Conservation (phyloP, 1,139 yeast genomes). For the Diutina neorugosa region DNA sequence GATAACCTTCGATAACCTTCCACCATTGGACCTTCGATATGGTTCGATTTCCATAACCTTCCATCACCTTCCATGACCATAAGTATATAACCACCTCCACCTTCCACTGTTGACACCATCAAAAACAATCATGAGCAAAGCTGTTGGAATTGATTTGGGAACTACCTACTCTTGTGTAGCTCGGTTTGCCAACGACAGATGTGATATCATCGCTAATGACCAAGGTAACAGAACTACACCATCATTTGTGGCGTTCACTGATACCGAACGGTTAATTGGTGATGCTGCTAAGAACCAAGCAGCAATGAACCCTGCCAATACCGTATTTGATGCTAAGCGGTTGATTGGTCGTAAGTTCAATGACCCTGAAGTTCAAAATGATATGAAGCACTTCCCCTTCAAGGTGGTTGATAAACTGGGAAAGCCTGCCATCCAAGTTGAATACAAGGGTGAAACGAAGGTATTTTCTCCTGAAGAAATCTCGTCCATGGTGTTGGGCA, state of each 20-base stretch:
- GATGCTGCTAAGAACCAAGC: slow-evolving; percentile 95
- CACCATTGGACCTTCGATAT: background rate
- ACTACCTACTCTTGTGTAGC: slow-evolving; percentile 37
- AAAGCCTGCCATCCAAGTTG: slow-evolving; percentile 72
- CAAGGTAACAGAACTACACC: slow-evolving; percentile 96
- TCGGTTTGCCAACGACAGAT: slow-evolving; percentile 78
- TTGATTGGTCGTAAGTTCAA: slow-evolving; percentile 69
- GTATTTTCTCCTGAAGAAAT: slow-evolving; percentile 81
- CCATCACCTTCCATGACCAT: background rate
- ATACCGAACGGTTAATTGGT: slow-evolving; percentile 81
- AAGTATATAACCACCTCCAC: background rate
- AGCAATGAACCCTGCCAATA: slow-evolving; percentile 66
- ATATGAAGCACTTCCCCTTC: slow-evolving; percentile 74
- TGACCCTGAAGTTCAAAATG: slow-evolving; percentile 71
- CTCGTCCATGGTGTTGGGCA: slow-evolving; percentile 82
- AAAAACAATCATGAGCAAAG: slow-evolving; percentile 1
- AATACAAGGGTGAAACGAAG: slow-evolving; percentile 50
- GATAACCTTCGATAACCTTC: background rate
- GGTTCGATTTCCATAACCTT: background rate
- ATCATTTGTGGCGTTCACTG: slow-evolving; percentile 77
- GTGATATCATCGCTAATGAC: slow-evolving; percentile 74
- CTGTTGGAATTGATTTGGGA: slow-evolving; percentile 4
- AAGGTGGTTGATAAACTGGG: slow-evolving; percentile 54
- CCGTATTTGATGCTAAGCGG: slow-evolving; percentile 79
- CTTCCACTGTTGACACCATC: background rate